These are phyloP conservation scores for Pleurotus tuber-regium DNA, from an alignment of 768 basidiomycete species.

Conservation along the genomic window DNA sequence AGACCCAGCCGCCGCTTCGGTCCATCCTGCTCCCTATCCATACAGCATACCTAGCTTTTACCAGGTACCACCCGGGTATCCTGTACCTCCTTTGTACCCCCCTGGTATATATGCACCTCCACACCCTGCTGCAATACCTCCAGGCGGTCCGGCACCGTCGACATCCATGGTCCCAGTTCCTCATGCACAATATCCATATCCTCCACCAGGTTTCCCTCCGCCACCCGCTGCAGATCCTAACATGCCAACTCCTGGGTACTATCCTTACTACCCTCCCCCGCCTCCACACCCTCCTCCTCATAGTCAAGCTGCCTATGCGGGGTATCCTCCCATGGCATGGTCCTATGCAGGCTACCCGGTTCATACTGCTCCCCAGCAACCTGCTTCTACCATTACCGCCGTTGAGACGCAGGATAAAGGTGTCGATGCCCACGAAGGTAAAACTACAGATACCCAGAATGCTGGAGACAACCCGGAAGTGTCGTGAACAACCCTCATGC, in stretches of 20 bases:
- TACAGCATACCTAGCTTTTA: constrained; percentile 33
- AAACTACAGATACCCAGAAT: no score
- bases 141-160: constrained; percentile 15
- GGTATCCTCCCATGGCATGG: constrained; percentile 24
- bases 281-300: constrained; percentile 21
- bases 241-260: constrained; percentile 22
- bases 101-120: constrained; percentile 15
- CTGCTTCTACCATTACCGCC: background rate
- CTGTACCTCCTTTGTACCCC: constrained; percentile 11
- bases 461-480: no score
- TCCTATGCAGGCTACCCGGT: background rate
- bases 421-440: background rate
- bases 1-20: constrained; percentile 21
- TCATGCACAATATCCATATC: background rate
- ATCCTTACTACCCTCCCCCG: constrained; percentile 29
- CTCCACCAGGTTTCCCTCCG: constrained; percentile 14
- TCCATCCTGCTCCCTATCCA: constrained; percentile 27
- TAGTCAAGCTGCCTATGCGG: constrained; percentile 26
- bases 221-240: constrained; percentile 23
- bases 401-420: constrained; percentile 1
- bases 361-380: background rate
- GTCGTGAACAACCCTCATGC: no score
- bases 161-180: constrained; percentile 2
- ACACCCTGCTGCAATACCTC: constrained; percentile 16
- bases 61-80: constrained; percentile 15